phyloP scores from a whole-genome alignment of 164 flowering plant genomes.

The Vitis amurensis region DNA sequence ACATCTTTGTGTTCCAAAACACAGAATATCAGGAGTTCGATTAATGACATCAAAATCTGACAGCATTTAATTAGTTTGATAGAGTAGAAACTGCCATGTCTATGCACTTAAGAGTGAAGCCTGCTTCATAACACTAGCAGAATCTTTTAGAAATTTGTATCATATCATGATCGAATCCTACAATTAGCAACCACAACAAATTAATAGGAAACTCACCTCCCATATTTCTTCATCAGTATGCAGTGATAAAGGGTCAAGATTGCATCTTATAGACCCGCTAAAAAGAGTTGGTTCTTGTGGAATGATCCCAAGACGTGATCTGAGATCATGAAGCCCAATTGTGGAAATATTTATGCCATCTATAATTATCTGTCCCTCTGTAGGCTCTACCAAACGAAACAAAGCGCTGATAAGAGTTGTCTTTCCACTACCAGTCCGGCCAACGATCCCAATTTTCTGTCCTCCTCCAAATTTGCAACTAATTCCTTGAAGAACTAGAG shows the following conservation, averaged over 20 bases:
- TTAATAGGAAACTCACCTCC: conserved; percentile 43
- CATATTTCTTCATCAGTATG: conserved; percentile 62
- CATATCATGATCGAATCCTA: no score
- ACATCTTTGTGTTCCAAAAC: no score
- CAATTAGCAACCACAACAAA: no score
- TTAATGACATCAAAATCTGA: no score
- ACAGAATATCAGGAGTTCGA: no score
- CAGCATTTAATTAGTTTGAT: no score
- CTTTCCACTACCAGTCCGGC: conserved; percentile 86
- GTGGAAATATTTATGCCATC: conserved; percentile 61
- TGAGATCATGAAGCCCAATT: conserved; percentile 75
- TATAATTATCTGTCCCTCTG: conserved; percentile 50
- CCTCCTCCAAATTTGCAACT: conserved; percentile 36
- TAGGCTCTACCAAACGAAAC: conserved; percentile 72
- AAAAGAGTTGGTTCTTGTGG: conserved; percentile 83
- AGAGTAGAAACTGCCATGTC: no score
- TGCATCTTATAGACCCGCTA: conserved; percentile 60
- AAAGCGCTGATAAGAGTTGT: conserved; percentile 64
- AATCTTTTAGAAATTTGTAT: no score
- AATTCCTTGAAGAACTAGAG: conserved; percentile 71
- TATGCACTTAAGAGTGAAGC: no score
- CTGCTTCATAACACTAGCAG: no score
- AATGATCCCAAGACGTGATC: conserved; percentile 63
- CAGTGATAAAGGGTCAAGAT: conserved; percentile 59
- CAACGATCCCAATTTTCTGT: conserved; percentile 66